Evolutionary conservation across 2,329 filamentous ascomycete species (phyloP).

Genomic region (Trichophyton rubrum): DNA sequence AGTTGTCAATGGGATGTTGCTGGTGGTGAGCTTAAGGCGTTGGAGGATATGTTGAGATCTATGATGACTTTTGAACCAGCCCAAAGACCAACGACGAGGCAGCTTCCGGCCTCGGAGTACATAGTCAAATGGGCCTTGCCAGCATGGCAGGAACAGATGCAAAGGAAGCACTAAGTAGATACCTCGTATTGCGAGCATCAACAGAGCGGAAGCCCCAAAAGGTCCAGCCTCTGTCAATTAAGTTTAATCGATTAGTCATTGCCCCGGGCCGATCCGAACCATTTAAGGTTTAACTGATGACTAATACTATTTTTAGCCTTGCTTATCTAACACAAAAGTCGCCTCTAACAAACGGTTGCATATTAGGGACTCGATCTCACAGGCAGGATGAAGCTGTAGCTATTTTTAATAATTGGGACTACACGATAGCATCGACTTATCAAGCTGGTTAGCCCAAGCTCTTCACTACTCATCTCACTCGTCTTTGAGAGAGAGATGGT

Average conservation of each 20-base stretch:
- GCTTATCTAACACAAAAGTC: no score
- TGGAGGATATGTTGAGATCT: conserved; percentile 15
- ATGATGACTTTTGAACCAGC: conserved; percentile 17
- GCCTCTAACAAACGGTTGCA: no score
- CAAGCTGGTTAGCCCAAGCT: conserved; percentile 7
- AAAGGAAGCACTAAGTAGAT: neutral
- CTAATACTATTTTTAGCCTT: no score
- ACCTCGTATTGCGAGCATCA: no score
- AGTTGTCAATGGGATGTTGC: conserved; percentile 18
- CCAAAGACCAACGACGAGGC: conserved; percentile 13
- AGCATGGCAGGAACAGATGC: conserved; percentile 15
- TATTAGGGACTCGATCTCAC: conserved; percentile 25
- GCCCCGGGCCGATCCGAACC: no score
- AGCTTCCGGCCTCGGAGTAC: conserved; percentile 15
- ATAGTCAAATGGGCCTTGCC: conserved; percentile 17
- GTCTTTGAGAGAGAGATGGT: neutral
- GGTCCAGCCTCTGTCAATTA: no score
- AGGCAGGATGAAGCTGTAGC: conserved; percentile 14
- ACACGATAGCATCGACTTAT: conserved; percentile 20
- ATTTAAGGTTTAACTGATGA: no score
- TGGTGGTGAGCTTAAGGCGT: conserved; percentile 15
- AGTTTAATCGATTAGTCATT: no score
- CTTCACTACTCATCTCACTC: conserved; percentile 3
- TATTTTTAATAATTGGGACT: conserved; percentile 17
- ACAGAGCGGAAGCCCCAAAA: no score